Conservation (phyloP, 148 eudicot species). For the Hydrangea macrophylla region DNA sequence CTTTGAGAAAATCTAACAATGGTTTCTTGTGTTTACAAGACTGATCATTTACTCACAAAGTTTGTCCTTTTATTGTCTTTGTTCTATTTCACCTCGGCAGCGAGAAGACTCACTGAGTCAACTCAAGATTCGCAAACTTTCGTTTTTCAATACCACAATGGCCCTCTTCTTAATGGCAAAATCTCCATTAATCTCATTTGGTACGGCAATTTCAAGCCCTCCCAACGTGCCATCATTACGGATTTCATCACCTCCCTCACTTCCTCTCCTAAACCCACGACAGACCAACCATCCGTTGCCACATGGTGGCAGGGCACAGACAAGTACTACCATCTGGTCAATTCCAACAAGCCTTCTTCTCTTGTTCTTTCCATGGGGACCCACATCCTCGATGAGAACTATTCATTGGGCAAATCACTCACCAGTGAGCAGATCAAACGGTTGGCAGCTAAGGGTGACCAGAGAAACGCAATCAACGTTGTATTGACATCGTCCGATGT, state of each 20-base stretch:
- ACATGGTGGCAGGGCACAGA: conserved; percentile 30
- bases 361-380: conserved; percentile 15
- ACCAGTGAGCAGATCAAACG: conserved; percentile 14
- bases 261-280: neutral
- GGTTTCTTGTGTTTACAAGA: too few relatives aligned
- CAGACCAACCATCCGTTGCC: conserved; percentile 27
- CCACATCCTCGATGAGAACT: conserved; percentile 23
- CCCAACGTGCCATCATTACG: conserved; percentile 34
- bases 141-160: conserved; percentile 30
- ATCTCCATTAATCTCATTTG: conserved; percentile 37
- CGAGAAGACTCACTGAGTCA: neutral
- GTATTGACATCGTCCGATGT: conserved; percentile 37
- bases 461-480: conserved; percentile 25
- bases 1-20: too few relatives aligned
- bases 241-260: conserved; percentile 38
- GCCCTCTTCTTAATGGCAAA: conserved; percentile 29
- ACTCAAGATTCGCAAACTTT: neutral
- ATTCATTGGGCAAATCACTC: conserved; percentile 37
- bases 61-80: neutral
- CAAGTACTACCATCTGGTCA: conserved; percentile 18
- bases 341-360: conserved; percentile 13
- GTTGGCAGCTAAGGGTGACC: conserved; percentile 23
- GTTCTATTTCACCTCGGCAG: neutral
- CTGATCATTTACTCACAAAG: neutral
- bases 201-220: conserved; percentile 41